Conservation (phyloP, 1,139 yeast genomes). For the Debaryomycetaceae sp. region DNA sequence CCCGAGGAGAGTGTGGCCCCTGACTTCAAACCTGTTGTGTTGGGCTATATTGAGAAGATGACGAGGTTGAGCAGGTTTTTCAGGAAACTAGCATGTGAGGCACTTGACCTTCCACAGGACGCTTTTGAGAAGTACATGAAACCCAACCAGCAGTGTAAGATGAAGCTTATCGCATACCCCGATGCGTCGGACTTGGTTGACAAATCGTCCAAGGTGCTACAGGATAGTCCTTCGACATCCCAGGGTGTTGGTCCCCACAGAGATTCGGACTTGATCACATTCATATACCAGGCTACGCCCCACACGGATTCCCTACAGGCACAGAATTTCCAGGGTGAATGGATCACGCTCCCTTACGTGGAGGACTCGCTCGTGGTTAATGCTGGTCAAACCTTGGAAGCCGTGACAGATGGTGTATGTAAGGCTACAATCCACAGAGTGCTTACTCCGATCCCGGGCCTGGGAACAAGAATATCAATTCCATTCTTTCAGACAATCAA, state of each 20-base stretch:
- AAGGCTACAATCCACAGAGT: constrained; percentile 71
- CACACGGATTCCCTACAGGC: constrained; percentile 55
- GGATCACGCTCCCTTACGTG: constrained; percentile 53
- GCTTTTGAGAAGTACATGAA: constrained; percentile 51
- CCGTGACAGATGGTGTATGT: constrained; percentile 52
- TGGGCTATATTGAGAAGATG: constrained; percentile 47
- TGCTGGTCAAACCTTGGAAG: constrained; percentile 55
- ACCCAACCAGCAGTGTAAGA: constrained; percentile 50
- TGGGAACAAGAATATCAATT: constrained; percentile 51
- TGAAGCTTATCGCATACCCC: constrained; percentile 55
- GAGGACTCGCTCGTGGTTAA: constrained; percentile 48
- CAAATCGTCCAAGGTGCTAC: constrained; percentile 22
- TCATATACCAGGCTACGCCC: constrained; percentile 55
- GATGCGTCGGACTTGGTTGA: constrained; percentile 26
- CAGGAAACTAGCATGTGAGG: constrained; percentile 49
- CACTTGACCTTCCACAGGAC: constrained; percentile 46
- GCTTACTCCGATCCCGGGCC: constrained; percentile 49
- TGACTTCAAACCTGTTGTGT: constrained; percentile 43
- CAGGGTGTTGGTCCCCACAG: constrained; percentile 75
- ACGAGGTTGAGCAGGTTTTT: constrained; percentile 41
- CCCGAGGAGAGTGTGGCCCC: constrained; percentile 51
- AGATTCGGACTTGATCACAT: constrained; percentile 63
- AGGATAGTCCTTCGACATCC: constrained; percentile 42
- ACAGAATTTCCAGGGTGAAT: constrained; percentile 57
- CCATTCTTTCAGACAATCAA: constrained; percentile 57